Base-by-base conservation (phyloP, 1,284 basidiomycete species). In the Moesziomyces globuligerus region DNA sequence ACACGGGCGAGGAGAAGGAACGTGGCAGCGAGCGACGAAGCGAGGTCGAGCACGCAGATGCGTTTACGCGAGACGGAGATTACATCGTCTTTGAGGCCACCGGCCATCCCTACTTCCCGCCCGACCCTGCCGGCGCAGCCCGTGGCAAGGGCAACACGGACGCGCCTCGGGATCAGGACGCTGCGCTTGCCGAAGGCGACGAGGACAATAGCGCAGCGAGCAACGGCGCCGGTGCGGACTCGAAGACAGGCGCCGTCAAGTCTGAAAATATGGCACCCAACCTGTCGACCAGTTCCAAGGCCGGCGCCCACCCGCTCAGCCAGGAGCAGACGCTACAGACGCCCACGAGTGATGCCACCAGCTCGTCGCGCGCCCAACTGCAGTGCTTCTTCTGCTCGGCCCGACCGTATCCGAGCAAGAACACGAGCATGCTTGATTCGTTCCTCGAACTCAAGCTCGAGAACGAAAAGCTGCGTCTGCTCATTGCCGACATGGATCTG, bases 371-470 rank as follows among this genome's bases (percentile, higher is more conserved):
- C 32, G 17, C 49, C 24, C 56, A 60, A n/a, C 40, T 70, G 28
- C 74, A 75, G 23, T 76, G 72, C 64, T 76, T 78, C 56, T 79
- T 79, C 51, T 77, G 75, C 50, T 74, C 75, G 7, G 65, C 67
- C 23, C 51, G 77, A 10, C 68, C 75, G 13, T 78, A 77, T 34
- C 77, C 77, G 13, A 70, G 71, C 57, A 76, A 78, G 52, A 78
- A 74, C 44, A 70, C 76, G 15, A 68, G 68, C 54, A 77, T 79
- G 72, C 65, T 79, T 24, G 79, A 80, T 46, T 74, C 73, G 11
- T 78, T 80, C 64, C 57, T 80, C 20, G 79, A 80, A 48, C 62
- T 80, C 56, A 78, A 77, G 65, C 52, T 80, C 18, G 79, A 80
- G 46, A 80, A 80, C 39, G 77, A 79, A 51, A 69, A 69, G 51